phyloP scores from a whole-genome alignment of 192 early-diverging fungal genomes.

The Rhizoclosmatium sp. region DNA sequence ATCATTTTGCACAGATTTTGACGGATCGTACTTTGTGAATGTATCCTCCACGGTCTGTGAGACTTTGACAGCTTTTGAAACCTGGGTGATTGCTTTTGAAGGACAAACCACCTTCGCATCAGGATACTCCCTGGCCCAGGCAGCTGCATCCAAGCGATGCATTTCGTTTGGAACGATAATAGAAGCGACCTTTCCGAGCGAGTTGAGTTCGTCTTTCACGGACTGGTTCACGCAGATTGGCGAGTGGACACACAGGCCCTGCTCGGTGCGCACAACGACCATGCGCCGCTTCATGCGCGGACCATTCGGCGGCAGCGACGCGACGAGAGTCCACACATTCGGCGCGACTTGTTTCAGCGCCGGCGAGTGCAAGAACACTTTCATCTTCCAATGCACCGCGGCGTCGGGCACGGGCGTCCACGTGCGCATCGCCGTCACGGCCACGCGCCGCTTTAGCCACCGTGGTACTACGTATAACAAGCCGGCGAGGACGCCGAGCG shows the following conservation, averaged over 20 bases:
- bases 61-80: not conserved
- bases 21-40: not conserved
- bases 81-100: not conserved
- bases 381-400: not conserved
- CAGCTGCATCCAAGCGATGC: constrained; percentile 10
- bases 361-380: not conserved
- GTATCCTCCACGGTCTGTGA: not conserved
- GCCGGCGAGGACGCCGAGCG: not conserved
- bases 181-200: not conserved
- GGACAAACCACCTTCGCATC: constrained; percentile 10
- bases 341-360: not conserved
- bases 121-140: not conserved
- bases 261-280: not conserved
- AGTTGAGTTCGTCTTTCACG: not conserved
- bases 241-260: constrained; percentile 2
- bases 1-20: not conserved
- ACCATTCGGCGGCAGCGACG: not conserved
- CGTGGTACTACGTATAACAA: not conserved
- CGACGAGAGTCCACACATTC: constrained; percentile 13
- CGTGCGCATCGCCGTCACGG: not conserved
- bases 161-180: constrained; percentile 22
- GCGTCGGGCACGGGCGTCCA: not conserved
- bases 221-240: not conserved
- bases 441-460: not conserved
- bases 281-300: constrained; percentile 7